Evolutionary conservation across 176 grass and related monocot genomes (phyloP).

Genomic region (Triticum monococcum): DNA sequence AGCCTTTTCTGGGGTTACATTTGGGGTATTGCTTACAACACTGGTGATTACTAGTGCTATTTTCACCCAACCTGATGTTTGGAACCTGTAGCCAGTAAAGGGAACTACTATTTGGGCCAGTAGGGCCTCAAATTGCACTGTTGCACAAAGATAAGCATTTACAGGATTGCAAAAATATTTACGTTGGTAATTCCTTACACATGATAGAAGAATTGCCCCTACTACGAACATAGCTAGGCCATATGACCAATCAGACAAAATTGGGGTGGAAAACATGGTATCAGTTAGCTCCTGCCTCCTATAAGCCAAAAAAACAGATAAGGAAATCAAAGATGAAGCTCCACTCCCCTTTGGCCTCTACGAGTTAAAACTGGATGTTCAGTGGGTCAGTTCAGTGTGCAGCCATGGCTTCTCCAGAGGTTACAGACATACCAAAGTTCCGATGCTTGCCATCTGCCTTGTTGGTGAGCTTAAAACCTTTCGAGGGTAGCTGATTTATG

Average conservation of each 20-base stretch:
- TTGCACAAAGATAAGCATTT: not conserved
- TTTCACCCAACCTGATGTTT: not conserved
- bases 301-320: not conserved
- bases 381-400: conserved; percentile 19
- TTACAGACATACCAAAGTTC: conserved; percentile 60
- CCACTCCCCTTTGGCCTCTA: not conserved
- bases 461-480: conserved; percentile 75
- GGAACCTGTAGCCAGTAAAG: not conserved
- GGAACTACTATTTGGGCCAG: not conserved
- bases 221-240: conserved; percentile 38
- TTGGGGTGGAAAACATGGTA: conserved; percentile 40
- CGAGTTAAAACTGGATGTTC: conserved; percentile 11
- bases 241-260: conserved; percentile 48
- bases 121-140: not conserved
- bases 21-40: not conserved
- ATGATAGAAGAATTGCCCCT: not conserved
- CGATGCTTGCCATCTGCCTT: conserved; percentile 92
- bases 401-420: conserved; percentile 42
- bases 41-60: not conserved
- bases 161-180: not conserved
- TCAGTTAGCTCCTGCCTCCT: conserved; percentile 48
- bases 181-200: not conserved
- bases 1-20: conserved; percentile 6
- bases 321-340: not conserved
- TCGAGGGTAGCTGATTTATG: conserved; percentile 77